phyloP scores from a whole-genome alignment of 306 rosid genomes.

The Pterocarpus macrocarpus region DNA sequence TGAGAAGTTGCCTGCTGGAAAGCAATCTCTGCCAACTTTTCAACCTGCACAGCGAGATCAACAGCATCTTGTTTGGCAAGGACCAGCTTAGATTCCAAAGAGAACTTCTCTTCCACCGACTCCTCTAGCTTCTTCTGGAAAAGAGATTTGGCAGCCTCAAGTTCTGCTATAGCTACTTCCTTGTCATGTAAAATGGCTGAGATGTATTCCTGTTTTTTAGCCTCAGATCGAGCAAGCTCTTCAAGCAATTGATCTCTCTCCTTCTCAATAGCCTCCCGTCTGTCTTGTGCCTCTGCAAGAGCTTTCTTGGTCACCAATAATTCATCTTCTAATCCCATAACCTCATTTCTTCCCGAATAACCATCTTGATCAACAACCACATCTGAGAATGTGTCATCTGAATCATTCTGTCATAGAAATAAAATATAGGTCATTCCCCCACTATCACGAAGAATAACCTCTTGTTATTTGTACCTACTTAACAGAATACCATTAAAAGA shows the following conservation, averaged over 20 bases:
- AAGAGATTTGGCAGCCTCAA: conserved; percentile 71
- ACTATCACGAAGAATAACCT: conserved; percentile 21
- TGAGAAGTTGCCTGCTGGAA: conserved; percentile 85
- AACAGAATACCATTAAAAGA: conserved; percentile 22
- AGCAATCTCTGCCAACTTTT: conserved; percentile 75
- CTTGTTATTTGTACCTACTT: conserved; percentile 12
- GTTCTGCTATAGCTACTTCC: conserved; percentile 68
- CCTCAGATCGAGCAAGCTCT: conserved; percentile 67
- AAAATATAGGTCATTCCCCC: conserved; percentile 50
- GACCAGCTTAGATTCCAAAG: conserved; percentile 70
- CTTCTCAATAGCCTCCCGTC: conserved; percentile 64
- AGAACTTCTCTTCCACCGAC: conserved; percentile 69
- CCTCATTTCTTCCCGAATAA: conserved; percentile 54
- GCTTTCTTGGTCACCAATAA: conserved; percentile 53
- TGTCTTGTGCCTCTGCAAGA: conserved; percentile 64
- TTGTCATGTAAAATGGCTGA: conserved; percentile 70
- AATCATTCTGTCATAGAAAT: conserved; percentile 64
- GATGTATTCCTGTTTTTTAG: conserved; percentile 63
- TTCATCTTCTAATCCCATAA: conserved; percentile 50
- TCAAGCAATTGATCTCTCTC: conserved; percentile 73
- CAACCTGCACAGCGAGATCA: conserved; percentile 85
- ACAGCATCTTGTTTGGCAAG: conserved; percentile 80
- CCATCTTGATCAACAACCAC: conserved; percentile 50
- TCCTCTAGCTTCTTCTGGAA: conserved; percentile 68
- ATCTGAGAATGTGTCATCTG: conserved; percentile 55